Evolutionary conservation across 192 early-diverging fungal species (phyloP).

Genomic region (Coemansia sp.): DNA sequence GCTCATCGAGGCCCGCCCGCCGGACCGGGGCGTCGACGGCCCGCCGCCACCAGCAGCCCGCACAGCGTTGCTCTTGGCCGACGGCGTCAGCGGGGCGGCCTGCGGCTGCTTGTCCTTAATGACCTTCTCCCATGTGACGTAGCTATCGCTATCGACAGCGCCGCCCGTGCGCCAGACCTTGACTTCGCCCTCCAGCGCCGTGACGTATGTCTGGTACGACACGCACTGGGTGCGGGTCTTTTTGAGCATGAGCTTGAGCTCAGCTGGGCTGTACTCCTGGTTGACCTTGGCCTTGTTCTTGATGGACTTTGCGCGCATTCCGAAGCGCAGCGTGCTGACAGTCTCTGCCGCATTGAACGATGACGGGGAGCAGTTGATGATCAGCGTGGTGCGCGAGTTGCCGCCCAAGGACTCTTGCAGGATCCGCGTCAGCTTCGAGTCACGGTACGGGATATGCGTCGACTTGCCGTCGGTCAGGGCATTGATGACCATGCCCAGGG

Average conservation of each 20-base stretch:
- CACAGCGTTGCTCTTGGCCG: constrained; percentile 15
- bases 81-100: constrained; percentile 16
- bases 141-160: constrained; percentile 56
- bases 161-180: constrained; percentile 82
- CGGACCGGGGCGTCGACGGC: constrained; percentile 26
- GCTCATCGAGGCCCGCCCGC: constrained; percentile 32
- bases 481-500: constrained; percentile 99
- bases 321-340: constrained; percentile 88
- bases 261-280: constrained; percentile 87
- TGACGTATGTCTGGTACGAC: constrained; percentile 76
- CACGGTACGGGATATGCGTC: constrained; percentile 96
- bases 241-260: constrained; percentile 93
- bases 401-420: constrained; percentile 99
- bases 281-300: constrained; percentile 99
- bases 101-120: constrained; percentile 20
- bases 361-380: constrained; percentile 97
- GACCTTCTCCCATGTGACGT: constrained; percentile 41
- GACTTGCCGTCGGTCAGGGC: constrained; percentile 98
- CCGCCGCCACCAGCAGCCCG: no score
- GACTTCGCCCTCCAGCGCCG: constrained; percentile 83
- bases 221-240: constrained; percentile 77
- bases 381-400: constrained; percentile 97
- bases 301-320: constrained; percentile 98
- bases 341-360: constrained; percentile 98
- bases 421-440: constrained; percentile 98